Conservation (phyloP, 2,329 filamentous ascomycete genomes). For the Scedosporium apiospermum region DNA sequence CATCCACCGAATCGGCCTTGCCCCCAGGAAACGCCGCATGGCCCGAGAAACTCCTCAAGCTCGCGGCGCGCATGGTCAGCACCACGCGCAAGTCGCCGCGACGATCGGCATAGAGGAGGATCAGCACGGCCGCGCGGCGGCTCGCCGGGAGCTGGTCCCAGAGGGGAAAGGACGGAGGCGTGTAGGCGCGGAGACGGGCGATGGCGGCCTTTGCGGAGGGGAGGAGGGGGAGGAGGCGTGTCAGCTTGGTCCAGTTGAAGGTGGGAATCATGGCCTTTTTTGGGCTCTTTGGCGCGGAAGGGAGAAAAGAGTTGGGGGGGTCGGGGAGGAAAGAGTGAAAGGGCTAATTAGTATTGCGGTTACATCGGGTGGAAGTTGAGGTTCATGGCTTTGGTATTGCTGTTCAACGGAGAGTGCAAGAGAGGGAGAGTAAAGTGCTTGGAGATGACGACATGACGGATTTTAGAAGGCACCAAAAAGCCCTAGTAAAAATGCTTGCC, state of each 20-base stretch:
- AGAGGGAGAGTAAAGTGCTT: not conserved
- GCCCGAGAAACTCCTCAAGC: conserved; percentile 61
- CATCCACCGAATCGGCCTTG: conserved; percentile 48
- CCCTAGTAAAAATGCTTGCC: not conserved
- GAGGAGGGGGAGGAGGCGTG: not conserved
- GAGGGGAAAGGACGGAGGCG: conserved; percentile 48
- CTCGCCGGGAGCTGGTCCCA: conserved; percentile 53
- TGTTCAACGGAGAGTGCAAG: not conserved
- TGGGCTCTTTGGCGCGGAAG: not conserved
- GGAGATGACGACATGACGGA: not conserved
- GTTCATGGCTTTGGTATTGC: too few species aligned
- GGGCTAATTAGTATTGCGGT: not conserved
- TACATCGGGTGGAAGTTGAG: not conserved
- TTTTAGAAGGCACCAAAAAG: not conserved
- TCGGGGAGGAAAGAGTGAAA: not conserved
- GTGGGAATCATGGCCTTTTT: not conserved
- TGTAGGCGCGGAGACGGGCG: conserved; percentile 50
- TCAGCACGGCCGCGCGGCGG: conserved; percentile 75
- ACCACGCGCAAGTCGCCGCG: conserved; percentile 68
- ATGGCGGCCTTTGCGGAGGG: conserved; percentile 41
- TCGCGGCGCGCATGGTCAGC: conserved; percentile 58
- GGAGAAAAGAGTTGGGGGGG: not conserved
- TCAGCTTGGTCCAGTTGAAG: not conserved
- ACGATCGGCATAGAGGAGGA: conserved; percentile 79
- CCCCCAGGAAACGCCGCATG: conserved; percentile 83